Base-by-base conservation (phyloP, 2,329 filamentous ascomycete genomes). In the Leptographium lundbergii region DNA sequence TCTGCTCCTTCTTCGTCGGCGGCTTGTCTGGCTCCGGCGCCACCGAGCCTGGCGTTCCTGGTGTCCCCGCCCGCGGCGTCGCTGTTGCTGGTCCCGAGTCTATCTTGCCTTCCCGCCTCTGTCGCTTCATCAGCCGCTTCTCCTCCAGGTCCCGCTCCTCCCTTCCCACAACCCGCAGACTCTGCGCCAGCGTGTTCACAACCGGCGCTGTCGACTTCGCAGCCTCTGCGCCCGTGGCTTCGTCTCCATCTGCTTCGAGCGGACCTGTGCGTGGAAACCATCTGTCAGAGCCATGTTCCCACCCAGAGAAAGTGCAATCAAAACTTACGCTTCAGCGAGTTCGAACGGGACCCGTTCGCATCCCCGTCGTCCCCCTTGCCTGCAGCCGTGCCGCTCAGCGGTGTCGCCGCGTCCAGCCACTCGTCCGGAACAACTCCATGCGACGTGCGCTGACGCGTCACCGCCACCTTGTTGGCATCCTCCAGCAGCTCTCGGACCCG, bases 1-100 rank as follows among this genome's bases (percentile, higher is more conserved):
- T 83, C 61, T 77, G 79, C 70, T 96, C 91, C 74, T 96, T 96
- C 77, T 96, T 96, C 5, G 87, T 88, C 57, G 89, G 79, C 4
- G 84, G 79, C 70, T 91, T 92, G 64, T 82, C 78, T 1, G 75
- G 69, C 58, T 87, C 85, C 0, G 85, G 80, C 1, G 85, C 82
- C 50, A 81, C 77, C 1, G 81, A 76, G 6, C 81, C 82, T 3
- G 85, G 82, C 0, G 82, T 86, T 2, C 79, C 79, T 13, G 82
- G 77, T 19, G 81, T 81, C 14, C 78, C 75, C 27, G 81, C n/a
- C 36, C 57, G 36, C 14, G 57, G 36, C 27, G 39, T 54, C 19
- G 19, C 17, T 22, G 51, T 48, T 27, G 34, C 25, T 9, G 73
- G 70, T 57, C 74, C 72, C 50, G 72, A 72, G 60, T 81, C 81